Evolutionary conservation across 2,329 filamentous ascomycete species (phyloP), one percentile per base, ranked within the genome.

Genomic region (Pseudogymnoascus sp.): DNA sequence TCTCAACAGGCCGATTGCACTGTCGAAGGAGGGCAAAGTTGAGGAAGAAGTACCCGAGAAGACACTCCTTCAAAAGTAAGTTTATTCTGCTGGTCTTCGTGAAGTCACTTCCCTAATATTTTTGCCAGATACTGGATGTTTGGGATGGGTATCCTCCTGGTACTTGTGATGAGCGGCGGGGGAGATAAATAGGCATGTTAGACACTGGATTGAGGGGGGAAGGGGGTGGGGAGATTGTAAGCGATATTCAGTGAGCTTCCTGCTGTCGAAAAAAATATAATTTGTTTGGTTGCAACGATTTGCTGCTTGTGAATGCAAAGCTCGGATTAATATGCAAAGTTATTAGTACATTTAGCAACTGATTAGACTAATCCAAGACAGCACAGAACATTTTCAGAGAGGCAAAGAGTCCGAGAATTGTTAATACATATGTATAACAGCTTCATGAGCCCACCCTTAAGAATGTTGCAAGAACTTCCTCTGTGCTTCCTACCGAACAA

Each of bases 61-160:
- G 80, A 79, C 82, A 1, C 79, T 89, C 65, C 71, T 89, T 62
- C 85, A 88, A 74, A 88, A 86, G 85, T 88, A 78, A 69, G 81
- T 78, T 49, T 11, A 22, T 30, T 14, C 23, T 9, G 25, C 16
- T 19, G 6, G 19, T 22, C 9, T 1, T 22, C 28, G 16, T 28
- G 30, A 61, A 14, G 41, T 12, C 35, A 16, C 25, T 16, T 41
- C 16, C 19, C 22, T 41, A 60, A 60, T 28, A 25, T 41, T 39
- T 41, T 41, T 36, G 19, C n/a, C 38, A 60, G 58, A 39, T 60
- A 60, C 38, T 60, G 58, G 58, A 39, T 60, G 33, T n/a, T 60
- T 16, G 58, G 58, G 7, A 25, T 60, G 33, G 58, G 58, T 60
- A 60, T 60, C 35, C 58, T 60, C 35, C 35, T 60, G 3, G 58